Percentiles rank a stretch among this genome's conserved stretches.
Conservation (phyloP, 2,329 filamentous ascomycete species). For the Fusarium phyllophilum region DNA sequence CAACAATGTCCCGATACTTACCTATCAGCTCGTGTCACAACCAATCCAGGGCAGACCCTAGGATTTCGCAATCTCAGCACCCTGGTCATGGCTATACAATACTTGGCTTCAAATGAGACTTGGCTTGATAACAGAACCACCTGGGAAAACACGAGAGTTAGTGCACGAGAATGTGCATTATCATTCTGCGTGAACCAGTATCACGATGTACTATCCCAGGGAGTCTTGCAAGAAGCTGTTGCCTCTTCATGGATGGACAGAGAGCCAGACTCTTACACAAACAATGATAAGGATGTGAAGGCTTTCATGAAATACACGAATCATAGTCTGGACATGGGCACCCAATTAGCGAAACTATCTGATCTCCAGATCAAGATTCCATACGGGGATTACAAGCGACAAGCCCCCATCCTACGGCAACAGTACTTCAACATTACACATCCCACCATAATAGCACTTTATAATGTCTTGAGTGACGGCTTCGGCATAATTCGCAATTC, state of each 20-base stretch:
- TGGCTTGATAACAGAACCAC: background rate
- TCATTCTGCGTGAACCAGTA: slow-evolving; percentile 23
- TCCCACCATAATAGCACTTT: background rate
- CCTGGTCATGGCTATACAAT: slow-evolving; percentile 8
- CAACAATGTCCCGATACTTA: slow-evolving; percentile 2
- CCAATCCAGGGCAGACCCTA: slow-evolving; percentile 11
- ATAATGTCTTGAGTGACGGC: background rate
- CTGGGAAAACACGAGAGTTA: slow-evolving; percentile 9
- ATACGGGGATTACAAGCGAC: background rate
- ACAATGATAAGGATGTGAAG: accelerated
- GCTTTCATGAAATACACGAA: slow-evolving; percentile 4
- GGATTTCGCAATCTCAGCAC: slow-evolving; percentile 2
- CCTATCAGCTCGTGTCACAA: background rate
- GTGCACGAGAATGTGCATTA: slow-evolving; percentile 9
- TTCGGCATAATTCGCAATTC: background rate
- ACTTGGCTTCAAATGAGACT: background rate
- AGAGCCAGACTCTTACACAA: background rate
- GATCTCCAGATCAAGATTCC: slow-evolving; percentile 23
- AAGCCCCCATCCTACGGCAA: no score
- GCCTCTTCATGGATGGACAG: background rate
- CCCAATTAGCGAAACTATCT: background rate
- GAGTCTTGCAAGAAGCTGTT: background rate
- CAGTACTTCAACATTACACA: slow-evolving; percentile 19
- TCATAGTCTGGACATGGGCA: background rate
- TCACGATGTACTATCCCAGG: background rate